Base-by-base conservation (phyloP, 2,329 filamentous ascomycete genomes). In the Trichoderma afroharzianum region DNA sequence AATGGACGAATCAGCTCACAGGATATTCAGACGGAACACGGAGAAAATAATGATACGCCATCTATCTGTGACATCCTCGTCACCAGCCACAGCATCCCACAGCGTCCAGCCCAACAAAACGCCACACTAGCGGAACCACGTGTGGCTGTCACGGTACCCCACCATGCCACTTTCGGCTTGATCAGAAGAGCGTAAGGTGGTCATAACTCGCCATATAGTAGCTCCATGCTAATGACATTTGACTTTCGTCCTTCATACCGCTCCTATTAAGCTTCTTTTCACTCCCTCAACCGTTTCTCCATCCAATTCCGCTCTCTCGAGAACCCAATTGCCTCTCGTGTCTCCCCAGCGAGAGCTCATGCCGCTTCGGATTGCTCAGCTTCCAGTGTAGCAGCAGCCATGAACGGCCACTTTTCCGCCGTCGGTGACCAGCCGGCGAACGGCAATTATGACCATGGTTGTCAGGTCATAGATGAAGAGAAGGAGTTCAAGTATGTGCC, bases 401-500 rank as follows among this genome's bases (percentile, higher is more conserved):
- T 94, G 90, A 97, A 96, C 83, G 91, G 92, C 80, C 92, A 95
- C 81, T 94, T 95, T 82, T 91, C 92, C 77, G 86, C 88, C 70
- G 89, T 93, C 80, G 91, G 91, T 84, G 87, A 90, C 73, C 85
- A 87, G 83, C 87, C 89, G 78, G 84, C 85, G 74, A 86, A 87
- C 76, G 86, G 89, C 79, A 87, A 90, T 75, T 98, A 95, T 82
- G 93, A 94, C 79, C 93, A 97, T 88, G 96, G 96, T 79, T 93
- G 98, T 79, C 96, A 99, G 84, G 94, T 99, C 77, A 93, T 99
- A 79, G 94, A 98, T 81, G 82, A 82, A 74, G 95, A 95, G 84
- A 98, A 98, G 85, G 88, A 93, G 77, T 99, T 98, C 90, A 98
- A 97, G 94, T 97, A 88, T 75, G 92, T 80, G 47, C 9, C 47